Percentiles rank a stretch among this genome's conserved stretches.
Evolutionary conservation across 345 rosid genomes (phyloP).

Genomic region (Gossypium turneri): DNA sequence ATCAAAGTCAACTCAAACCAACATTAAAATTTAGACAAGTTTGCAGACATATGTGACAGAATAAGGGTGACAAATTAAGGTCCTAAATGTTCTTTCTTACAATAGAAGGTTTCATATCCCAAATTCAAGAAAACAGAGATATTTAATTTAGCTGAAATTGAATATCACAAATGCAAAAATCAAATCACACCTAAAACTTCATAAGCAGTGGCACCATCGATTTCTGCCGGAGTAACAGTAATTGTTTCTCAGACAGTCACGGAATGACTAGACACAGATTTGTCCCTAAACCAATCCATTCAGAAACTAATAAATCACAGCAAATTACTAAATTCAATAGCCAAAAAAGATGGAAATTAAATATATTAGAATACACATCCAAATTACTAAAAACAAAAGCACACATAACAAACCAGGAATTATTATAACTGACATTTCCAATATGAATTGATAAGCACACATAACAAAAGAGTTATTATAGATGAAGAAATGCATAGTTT

Average conservation of each 20-base stretch:
- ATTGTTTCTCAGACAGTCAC: constrained; percentile 73
- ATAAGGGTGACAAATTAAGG: not conserved
- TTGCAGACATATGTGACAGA: not conserved
- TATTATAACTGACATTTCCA: not conserved
- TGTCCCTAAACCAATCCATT: constrained; percentile 60
- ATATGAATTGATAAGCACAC: not conserved
- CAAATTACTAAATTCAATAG: constrained; percentile 6
- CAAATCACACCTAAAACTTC: constrained; percentile 73
- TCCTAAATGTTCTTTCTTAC: not conserved
- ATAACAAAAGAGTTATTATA: not conserved
- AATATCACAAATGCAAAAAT: not conserved
- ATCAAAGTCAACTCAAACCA: not conserved
- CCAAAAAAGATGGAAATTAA: not conserved
- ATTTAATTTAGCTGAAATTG: not conserved
- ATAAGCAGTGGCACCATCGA: constrained; percentile 70
- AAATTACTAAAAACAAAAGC: constrained; percentile 3
- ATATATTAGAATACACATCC: constrained; percentile 7
- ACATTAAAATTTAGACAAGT: not conserved
- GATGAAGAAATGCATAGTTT: not conserved
- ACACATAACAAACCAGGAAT: not conserved
- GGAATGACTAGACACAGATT: constrained; percentile 78
- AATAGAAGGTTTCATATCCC: constrained; percentile 2
- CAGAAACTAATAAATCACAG: constrained; percentile 28
- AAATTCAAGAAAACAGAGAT: not conserved
- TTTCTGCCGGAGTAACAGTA: constrained; percentile 58